Evolutionary conservation across 73 alveolate species (phyloP), one percentile per base, ranked within the genome.

Genomic region (Paramecium octaurelia): DNA sequence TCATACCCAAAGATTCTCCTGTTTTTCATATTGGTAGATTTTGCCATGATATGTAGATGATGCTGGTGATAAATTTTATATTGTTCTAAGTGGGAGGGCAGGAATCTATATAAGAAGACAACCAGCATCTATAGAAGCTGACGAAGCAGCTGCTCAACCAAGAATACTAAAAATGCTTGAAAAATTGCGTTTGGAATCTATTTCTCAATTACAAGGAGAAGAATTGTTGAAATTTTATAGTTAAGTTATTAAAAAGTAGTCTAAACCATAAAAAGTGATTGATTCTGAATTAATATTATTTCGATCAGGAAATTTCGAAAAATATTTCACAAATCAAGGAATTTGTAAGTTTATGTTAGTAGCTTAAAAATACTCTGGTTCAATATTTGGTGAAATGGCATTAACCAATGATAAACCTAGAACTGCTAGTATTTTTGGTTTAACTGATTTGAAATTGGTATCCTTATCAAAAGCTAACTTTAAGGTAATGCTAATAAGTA

Each of bases 1-100:
- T 42, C 76, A 31, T 42, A 10, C 70, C 70, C n/a, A 43, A 80
- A 46, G 91, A 46, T 46, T 24, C 20, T 18, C 24, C 57, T 44
- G 75, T 43, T 3, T 80, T 80, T 80, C 46, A 80, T 44, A 46
- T 80, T 23, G 91, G 91, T 80, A 68, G 38, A 24, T 27, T 20
- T n/a, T 27, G 6, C 11, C 34, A 24, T 31, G 44, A 21, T 43
- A 24, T 34, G 29, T 73, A 89, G 94, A 71, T 71, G 88, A 77
- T 58, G 69, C 57, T 46, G 94, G 94, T 44, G 94, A 89, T 70
- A 89, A 89, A 50, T 89, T 89, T 60, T 89, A 89, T 71, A 48
- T 89, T 38, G 84, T 83, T 27, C 59, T 89, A 1, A 71, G 64
- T 27, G 94, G 94, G 2, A 69, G 58, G 57, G 94, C 88, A 24